Base-by-base conservation (phyloP, 768 basidiomycete species). In the Mycena filopes region DNA sequence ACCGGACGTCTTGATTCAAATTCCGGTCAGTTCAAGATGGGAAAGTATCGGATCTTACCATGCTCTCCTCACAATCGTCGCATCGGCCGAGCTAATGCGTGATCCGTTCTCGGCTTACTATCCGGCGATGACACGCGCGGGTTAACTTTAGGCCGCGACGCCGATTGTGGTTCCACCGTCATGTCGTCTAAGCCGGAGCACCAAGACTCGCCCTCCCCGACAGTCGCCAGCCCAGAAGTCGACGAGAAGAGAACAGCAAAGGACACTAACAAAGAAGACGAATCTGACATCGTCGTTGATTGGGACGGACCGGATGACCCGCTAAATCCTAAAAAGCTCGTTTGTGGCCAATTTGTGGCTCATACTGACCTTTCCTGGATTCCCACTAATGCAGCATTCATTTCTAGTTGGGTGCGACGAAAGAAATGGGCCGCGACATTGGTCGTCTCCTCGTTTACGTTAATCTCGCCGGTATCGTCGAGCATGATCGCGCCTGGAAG, bases 401-500 rank as follows among this genome's bases (percentile, higher is more conserved):
- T 31, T 8, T 45, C 29, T 58, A 88, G 90, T 71, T 91, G 90
- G 90, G 71, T 80, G 4, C 83, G 79, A 56, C 79, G 72, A 29
- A 78, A 78, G 69, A 92, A 89, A 80, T 91, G 89, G 91, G 83
- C 80, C 0, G 86, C 86, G 0, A 90, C 88, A 0, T 67, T 83
- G n/a, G 81, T 90, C 29, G 86, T 91, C 0, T 90, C 90, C 0
- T 79, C 81, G 0, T 92, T 90, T 72, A 89, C 90, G 0, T 89
- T 91, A 71, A 89, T 91, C 38, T 82, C 80, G 9, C 89, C 91
- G 0, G 80, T 93, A 0, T 87, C 91, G 0, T 94, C 92, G 5
- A 86, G 90, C 5, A 92, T 92, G 87, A 79, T 92, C 1, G 88
- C 92, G 0, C 91, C 91, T 0, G 91, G 91, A 0, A 78, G 81